Percentiles rank a stretch among this genome's conserved stretches.
These are phyloP conservation scores for Pichia sp. DNA, from an alignment of 1,139 yeast genomes.

Conservation along the genomic window DNA sequence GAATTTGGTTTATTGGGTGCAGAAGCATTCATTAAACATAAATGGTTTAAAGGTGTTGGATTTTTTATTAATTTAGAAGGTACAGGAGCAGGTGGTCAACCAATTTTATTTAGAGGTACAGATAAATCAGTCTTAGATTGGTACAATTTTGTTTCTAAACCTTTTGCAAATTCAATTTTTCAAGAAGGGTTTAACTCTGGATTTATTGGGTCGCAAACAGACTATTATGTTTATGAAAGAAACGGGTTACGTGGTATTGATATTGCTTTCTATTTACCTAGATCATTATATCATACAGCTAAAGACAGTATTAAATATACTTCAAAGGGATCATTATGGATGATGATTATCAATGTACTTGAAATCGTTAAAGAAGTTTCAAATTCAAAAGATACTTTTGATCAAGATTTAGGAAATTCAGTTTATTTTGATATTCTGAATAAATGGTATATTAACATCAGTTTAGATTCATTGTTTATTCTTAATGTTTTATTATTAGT, in stretches of 20 bases:
- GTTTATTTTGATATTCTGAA: conserved; percentile 61
- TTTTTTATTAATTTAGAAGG: conserved; percentile 85
- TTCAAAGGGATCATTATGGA: conserved; percentile 65
- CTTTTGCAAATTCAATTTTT: conserved; percentile 71
- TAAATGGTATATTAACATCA: conserved; percentile 43
- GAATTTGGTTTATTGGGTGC: conserved; percentile 90
- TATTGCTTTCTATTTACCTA: conserved; percentile 65
- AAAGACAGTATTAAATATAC: conserved; percentile 65
- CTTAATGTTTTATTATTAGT: conserved; percentile 46
- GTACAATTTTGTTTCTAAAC: conserved; percentile 40
- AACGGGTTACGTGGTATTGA: conserved; percentile 80
- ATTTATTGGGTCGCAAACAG: conserved; percentile 77
- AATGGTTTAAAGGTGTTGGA: conserved; percentile 59
- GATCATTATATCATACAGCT: conserved; percentile 76
- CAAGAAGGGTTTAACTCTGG: conserved; percentile 78
- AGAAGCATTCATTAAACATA: conserved; percentile 62
- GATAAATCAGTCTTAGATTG: conserved; percentile 67
- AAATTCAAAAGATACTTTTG: conserved; percentile 39
- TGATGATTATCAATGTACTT: conserved; percentile 68
- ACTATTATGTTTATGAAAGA: conserved; percentile 63
- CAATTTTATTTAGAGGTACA: conserved; percentile 76
- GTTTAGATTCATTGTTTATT: conserved; percentile 41
- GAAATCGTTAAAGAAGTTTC: conserved; percentile 46
- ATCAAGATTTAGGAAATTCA: conserved; percentile 2
- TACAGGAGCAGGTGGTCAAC: conserved; percentile 87